A percentile compares a stretch with the other conserved stretches of the same genome.
phyloP scores from a whole-genome alignment of 139 green algal species.

The Haematococcus lacustris region DNA sequence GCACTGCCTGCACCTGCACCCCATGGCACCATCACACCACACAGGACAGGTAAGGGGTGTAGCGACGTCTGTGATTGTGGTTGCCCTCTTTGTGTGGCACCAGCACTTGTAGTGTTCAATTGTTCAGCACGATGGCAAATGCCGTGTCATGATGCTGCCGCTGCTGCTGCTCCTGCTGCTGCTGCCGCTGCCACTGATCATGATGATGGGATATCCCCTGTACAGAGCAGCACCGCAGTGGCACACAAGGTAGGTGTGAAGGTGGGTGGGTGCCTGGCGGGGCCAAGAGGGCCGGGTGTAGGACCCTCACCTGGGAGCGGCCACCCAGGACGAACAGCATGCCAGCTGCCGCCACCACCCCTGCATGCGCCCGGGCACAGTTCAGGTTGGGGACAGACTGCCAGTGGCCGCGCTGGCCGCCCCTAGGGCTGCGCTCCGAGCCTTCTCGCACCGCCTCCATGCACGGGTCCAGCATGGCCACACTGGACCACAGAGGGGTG shows the following conservation, averaged over 20 bases:
- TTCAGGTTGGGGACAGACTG: conserved; percentile 6
- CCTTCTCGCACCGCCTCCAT: no score
- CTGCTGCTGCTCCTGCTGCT: no score
- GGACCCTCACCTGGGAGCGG: conserved; percentile 15
- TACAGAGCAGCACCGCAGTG: no score
- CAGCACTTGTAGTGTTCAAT: neutral
- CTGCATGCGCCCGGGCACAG: conserved; percentile 21
- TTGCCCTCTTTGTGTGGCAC: neutral
- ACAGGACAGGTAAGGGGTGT: no score
- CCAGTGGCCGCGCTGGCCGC: conserved; percentile 24
- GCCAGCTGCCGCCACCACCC: conserved; percentile 16
- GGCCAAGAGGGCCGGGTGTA: no score
- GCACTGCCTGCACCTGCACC: conserved; percentile 2
- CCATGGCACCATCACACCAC: neutral
- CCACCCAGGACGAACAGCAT: conserved; percentile 31
- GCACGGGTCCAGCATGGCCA: conserved; percentile 17
- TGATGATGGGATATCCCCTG: no score
- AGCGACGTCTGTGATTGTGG: neutral
- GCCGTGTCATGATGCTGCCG: no score
- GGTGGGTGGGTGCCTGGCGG: no score
- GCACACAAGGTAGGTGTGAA: no score
- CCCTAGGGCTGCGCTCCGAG: no score
- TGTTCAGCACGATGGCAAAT: neutral
- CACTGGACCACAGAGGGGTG: conserved; percentile 23
- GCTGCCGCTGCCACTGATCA: no score